These are phyloP conservation scores for Helichrysum umbraculigerum DNA, from an alignment of 129 eudicot species.

Conservation along the genomic window DNA sequence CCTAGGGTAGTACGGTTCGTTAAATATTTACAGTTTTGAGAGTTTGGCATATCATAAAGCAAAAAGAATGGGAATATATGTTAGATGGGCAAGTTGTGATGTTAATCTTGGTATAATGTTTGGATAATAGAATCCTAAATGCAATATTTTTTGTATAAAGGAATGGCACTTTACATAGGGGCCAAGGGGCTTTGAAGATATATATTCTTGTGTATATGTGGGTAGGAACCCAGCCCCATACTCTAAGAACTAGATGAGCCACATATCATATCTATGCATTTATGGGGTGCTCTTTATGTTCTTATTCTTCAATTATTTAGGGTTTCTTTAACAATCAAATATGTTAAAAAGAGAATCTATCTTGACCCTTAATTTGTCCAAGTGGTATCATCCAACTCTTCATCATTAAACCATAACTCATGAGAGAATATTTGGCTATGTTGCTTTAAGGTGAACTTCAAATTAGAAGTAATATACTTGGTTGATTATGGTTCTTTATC, in stretches of 20 bases:
- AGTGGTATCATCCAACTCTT: slow-evolving; percentile 9
- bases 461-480: too few relatives aligned
- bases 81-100: slow-evolving; percentile 40
- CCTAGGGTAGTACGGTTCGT: slow-evolving; percentile 32
- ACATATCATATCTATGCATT: slow-evolving; percentile 13
- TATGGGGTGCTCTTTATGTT: slow-evolving; percentile 28
- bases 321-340: slow-evolving; percentile 21
- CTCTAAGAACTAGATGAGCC: slow-evolving; percentile 20
- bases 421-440: too few relatives aligned
- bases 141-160: slow-evolving; percentile 30
- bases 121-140: slow-evolving; percentile 51
- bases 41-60: slow-evolving; percentile 38
- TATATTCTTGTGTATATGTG: slow-evolving; percentile 19
- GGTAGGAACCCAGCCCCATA: slow-evolving; percentile 15
- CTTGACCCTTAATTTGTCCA: slow-evolving; percentile 12
- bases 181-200: slow-evolving; percentile 23
- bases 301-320: slow-evolving; percentile 69
- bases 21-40: slow-evolving; percentile 28
- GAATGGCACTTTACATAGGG: slow-evolving; percentile 25
- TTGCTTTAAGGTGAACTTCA: too few relatives aligned
- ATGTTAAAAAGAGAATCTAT: slow-evolving; percentile 14
- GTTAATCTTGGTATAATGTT: slow-evolving; percentile 35
- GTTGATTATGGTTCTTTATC: too few relatives aligned
- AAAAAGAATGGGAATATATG: slow-evolving; percentile 31
- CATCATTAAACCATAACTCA: background rate